Evolutionary conservation across 306 rosid genomes (phyloP).

Genomic region (Gastrolobium bilobum): DNA sequence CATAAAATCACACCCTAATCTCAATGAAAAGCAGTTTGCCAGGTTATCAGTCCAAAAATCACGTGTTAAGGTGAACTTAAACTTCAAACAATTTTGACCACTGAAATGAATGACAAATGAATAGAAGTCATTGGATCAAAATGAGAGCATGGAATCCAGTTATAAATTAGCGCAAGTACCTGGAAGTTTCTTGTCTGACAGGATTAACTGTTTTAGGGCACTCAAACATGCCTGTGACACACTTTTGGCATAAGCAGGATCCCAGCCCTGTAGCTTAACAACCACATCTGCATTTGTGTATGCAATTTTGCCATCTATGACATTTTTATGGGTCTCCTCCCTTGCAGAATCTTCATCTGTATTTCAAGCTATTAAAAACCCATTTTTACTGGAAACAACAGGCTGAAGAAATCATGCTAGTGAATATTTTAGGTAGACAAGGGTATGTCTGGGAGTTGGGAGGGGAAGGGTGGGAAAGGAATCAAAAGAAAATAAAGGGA

Average conservation of each 20-base stretch:
- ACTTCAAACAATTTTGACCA: neutral
- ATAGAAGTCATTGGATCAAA: constrained; percentile 22
- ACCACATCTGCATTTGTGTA: constrained; percentile 88
- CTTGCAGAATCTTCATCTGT: constrained; percentile 89
- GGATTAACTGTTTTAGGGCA: constrained; percentile 85
- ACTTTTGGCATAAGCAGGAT: constrained; percentile 71
- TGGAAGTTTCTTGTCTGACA: constrained; percentile 87
- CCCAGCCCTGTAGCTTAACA: constrained; percentile 93
- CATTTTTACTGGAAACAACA: constrained; percentile 36
- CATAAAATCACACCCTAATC: constrained; percentile 6
- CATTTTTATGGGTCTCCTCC: constrained; percentile 76
- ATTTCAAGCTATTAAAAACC: constrained; percentile 37
- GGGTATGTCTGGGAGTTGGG: neutral
- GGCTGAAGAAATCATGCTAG: constrained; percentile 29
- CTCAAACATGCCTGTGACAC: constrained; percentile 88
- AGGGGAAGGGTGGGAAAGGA: constrained; percentile 14
- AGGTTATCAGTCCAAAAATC: constrained; percentile 22
- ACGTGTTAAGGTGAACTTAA: neutral
- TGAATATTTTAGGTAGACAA: constrained; percentile 1
- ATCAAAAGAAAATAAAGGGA: constrained; percentile 6
- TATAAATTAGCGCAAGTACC: constrained; percentile 56
- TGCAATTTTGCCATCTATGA: constrained; percentile 64
- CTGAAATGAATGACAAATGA: constrained; percentile 35
- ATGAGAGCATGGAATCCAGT: constrained; percentile 23
- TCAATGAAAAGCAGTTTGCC: neutral